Percentiles rank a stretch among this genome's conserved stretches.
Evolutionary conservation across 129 eudicot species (phyloP).

Genomic region (Deinandra increscens): DNA sequence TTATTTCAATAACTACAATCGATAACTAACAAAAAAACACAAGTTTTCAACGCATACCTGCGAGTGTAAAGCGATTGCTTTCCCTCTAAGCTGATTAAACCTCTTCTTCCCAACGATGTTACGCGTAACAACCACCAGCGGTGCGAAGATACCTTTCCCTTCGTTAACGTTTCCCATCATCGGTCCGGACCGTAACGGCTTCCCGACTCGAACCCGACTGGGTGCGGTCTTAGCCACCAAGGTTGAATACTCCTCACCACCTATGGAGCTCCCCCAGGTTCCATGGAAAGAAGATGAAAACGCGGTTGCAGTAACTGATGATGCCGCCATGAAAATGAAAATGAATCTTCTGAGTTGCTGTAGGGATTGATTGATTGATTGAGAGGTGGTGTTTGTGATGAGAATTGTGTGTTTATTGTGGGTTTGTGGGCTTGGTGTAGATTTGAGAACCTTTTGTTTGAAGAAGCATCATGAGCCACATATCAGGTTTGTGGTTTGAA

Average conservation of each 20-base stretch:
- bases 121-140: slow-evolving; percentile 63
- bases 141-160: slow-evolving; percentile 94
- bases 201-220: slow-evolving; percentile 41
- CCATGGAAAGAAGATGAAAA: slow-evolving; percentile 64
- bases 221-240: slow-evolving; percentile 47
- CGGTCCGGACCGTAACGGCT: slow-evolving; percentile 45
- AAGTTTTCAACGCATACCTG: slow-evolving; percentile 47
- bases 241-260: slow-evolving; percentile 55
- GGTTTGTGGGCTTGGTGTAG: slow-evolving; percentile 30
- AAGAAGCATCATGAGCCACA: slow-evolving; percentile 56
- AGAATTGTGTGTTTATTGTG: slow-evolving; percentile 13
- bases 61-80: slow-evolving; percentile 97
- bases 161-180: slow-evolving; percentile 89
- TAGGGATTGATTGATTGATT: too few species aligned
- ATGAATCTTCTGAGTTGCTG: not conserved
- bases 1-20: not conserved
- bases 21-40: slow-evolving; percentile 6
- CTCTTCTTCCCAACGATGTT: slow-evolving; percentile 81
- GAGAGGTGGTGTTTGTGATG: slow-evolving; percentile 22
- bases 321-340: slow-evolving; percentile 45
- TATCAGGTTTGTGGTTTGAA: slow-evolving; percentile 36
- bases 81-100: slow-evolving; percentile 96
- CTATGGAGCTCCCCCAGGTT: slow-evolving; percentile 61
- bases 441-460: slow-evolving; percentile 32
- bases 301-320: slow-evolving; percentile 49